Evolutionary conservation across 164 flowering plant genomes (phyloP).

Genomic region (Aristolochia californica): DNA sequence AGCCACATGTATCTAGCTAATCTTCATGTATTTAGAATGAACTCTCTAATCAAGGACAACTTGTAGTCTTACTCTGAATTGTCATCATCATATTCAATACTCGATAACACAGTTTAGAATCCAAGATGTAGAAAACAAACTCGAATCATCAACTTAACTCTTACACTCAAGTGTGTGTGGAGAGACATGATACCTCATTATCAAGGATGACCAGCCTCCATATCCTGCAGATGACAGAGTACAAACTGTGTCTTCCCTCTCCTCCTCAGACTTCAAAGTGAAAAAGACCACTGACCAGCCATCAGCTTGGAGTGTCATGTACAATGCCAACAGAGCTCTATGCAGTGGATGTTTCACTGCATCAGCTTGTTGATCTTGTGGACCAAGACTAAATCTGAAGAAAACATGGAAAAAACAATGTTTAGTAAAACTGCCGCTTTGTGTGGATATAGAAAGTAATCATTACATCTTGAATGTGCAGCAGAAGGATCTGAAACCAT

Average conservation of each 20-base stretch:
- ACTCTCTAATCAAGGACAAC: too few relatives aligned
- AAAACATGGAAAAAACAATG: neutral
- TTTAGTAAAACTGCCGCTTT: neutral
- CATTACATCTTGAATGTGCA: too few relatives aligned
- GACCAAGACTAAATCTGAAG: neutral
- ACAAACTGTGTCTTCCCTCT: constrained; percentile 25
- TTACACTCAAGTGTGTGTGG: too few relatives aligned
- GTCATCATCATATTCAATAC: too few relatives aligned
- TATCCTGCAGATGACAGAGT: constrained; percentile 37
- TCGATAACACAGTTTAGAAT: too few relatives aligned
- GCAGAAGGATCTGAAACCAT: too few relatives aligned
- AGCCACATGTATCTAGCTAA: too few relatives aligned
- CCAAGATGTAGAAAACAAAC: too few relatives aligned
- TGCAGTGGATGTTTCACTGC: constrained; percentile 19
- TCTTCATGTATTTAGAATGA: too few relatives aligned
- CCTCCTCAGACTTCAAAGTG: constrained; percentile 37
- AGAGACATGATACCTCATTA: constrained; percentile 43
- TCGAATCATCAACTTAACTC: too few relatives aligned
- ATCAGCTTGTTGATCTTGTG: constrained; percentile 1
- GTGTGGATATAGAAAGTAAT: neutral
- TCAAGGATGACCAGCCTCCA: constrained; percentile 44
- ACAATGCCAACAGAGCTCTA: constrained; percentile 17
- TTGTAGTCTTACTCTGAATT: too few relatives aligned
- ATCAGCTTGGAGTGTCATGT: constrained; percentile 27
- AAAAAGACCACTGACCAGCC: constrained; percentile 47